phyloP scores from a whole-genome alignment of 495 filamentous ascomycete species.

The Penicillium flavigenum region DNA sequence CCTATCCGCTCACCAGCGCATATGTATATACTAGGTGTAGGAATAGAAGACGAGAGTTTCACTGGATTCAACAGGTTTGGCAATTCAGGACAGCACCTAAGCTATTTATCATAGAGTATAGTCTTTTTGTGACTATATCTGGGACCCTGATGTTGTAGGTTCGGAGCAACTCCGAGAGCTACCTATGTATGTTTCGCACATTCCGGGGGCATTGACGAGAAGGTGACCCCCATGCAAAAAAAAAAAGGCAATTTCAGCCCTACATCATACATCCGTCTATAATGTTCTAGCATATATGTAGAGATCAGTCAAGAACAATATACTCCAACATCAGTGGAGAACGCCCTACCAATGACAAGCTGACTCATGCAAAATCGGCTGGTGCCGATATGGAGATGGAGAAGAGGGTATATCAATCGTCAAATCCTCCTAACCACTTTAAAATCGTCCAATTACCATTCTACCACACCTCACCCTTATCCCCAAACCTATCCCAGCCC shows the following conservation, averaged over 20 bases:
- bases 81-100: neutral
- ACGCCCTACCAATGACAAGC: conserved; percentile 26
- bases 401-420: conserved; percentile 2
- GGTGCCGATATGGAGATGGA: neutral
- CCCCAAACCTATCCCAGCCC: neutral
- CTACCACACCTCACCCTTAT: neutral
- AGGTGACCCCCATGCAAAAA: neutral
- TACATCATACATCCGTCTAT: neutral
- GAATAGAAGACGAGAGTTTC: conserved; percentile 2
- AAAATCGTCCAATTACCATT: neutral
- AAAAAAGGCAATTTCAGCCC: no score
- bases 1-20: neutral
- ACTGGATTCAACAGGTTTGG: neutral
- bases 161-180: conserved; percentile 1
- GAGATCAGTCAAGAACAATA: neutral
- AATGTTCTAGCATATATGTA: neutral
- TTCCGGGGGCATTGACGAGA: no score
- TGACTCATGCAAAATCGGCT: conserved; percentile 17
- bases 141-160: neutral
- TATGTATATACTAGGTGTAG: conserved; percentile 27
- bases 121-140: neutral
- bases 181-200: neutral
- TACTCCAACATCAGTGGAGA: conserved; percentile 13
- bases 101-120: neutral
- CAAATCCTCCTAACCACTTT: neutral